These are phyloP conservation scores for Jacaranda mimosifolia DNA, from an alignment of 257 asterid species.

Conservation along the genomic window DNA sequence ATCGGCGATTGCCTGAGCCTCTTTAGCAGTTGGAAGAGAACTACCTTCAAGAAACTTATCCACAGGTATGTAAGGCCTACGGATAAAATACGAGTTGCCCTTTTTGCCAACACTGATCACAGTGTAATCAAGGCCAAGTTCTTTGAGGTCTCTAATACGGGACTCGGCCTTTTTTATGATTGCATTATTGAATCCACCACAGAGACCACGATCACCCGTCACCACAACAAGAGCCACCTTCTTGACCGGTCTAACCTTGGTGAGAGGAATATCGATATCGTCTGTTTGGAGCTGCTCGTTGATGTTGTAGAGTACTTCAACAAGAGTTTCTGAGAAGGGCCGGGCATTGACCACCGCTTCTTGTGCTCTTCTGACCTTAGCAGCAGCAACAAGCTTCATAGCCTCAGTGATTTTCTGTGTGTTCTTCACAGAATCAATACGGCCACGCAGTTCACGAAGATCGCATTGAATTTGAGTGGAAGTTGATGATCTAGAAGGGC, in stretches of 20 bases:
- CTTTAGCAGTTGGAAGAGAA: slow-evolving; percentile 85
- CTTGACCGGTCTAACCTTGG: slow-evolving; percentile 80
- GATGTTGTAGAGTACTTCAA: slow-evolving; percentile 91
- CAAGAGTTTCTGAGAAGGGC: slow-evolving; percentile 90
- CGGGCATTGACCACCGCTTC: slow-evolving; percentile 92
- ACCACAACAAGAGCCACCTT: slow-evolving; percentile 91
- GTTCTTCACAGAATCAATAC: slow-evolving; percentile 85
- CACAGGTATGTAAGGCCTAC: slow-evolving; percentile 77
- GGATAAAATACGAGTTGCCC: slow-evolving; percentile 74
- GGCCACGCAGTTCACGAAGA: slow-evolving; percentile 85
- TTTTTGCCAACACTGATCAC: slow-evolving; percentile 86
- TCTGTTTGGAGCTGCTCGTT: slow-evolving; percentile 89
- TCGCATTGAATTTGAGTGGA: slow-evolving; percentile 69
- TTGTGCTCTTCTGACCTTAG: slow-evolving; percentile 91
- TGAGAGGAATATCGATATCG: slow-evolving; percentile 78
- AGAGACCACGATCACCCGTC: slow-evolving; percentile 97
- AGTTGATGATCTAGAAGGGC: slow-evolving; percentile 55
- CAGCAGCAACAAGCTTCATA: slow-evolving; percentile 97
- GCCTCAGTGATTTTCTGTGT: slow-evolving; percentile 96
- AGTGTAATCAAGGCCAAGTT: slow-evolving; percentile 70
- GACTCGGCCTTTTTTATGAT: slow-evolving; percentile 76
- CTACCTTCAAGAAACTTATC: slow-evolving; percentile 75
- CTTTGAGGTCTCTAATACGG: slow-evolving; percentile 64
- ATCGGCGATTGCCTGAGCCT: slow-evolving; percentile 91
- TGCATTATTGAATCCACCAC: slow-evolving; percentile 83